Evolutionary conservation across 2,329 filamentous ascomycete genomes (phyloP), one percentile per base, ranked within the genome.

Genomic region (Fusarium nodosum): DNA sequence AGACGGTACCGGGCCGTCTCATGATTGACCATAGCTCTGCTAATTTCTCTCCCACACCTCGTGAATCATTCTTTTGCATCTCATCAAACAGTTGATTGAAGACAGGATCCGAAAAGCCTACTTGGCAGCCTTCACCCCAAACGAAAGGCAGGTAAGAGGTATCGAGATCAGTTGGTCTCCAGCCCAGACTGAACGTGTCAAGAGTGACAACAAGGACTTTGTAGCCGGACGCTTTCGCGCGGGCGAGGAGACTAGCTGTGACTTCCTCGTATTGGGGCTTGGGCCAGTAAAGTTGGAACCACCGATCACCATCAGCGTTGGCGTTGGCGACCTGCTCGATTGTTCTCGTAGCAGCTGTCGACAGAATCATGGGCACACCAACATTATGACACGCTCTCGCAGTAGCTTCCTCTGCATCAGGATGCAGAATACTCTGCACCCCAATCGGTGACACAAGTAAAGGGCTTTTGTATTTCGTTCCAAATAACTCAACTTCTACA

Each of bases 231-330:
- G 79, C 81, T 73, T 87, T 88, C 1, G 90, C 91, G 0, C 90
- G 84, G 2, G 78, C 75, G 7, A 93, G 82, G 18, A 93, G 79
- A 2, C 87, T 91, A 0, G 84, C 80, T 0, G 91, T 93, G 56
- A 93, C 81, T 5, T 89, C 86, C 54, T 93, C 85, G 56, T 87
- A 85, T 22, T 83, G 66, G 0, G 91, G 91, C 89, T 69, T 71
- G 2, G 68, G 68, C 68, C 90, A 93, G 79, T 94, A 94, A 0
- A 94, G 84, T 75, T 94, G 91, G 76, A 86, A 94, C 90, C 90
- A 94, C 13, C 90, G 81, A 33, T 85, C 82, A 0, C 87, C 87
- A 7, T 85, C 79, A 0, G 85, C 85, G 52, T 85, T 88, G 0
- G 87, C 88, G 10, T 81, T 74, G 0, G 88, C 89, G 0, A 92